phyloP scores from a whole-genome alignment of 2,329 filamentous ascomycete genomes.

The Penicillium oxalicum region DNA sequence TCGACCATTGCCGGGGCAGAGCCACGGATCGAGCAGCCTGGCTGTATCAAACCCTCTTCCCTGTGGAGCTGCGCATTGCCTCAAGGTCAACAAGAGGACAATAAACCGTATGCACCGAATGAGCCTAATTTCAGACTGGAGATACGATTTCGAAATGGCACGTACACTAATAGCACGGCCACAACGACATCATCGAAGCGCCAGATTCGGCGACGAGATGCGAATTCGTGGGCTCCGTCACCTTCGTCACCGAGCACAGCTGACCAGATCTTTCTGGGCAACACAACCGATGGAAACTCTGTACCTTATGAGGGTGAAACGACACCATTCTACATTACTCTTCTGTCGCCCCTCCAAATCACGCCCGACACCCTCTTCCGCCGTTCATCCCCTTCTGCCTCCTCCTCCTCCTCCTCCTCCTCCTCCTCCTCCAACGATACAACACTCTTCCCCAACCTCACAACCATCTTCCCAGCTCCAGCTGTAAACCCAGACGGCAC shows the following conservation, averaged over 20 bases:
- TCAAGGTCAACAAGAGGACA: slow-evolving; percentile 64
- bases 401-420: slow-evolving; percentile 1
- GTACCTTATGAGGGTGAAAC: slow-evolving; percentile 73
- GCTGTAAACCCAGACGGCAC: slow-evolving; percentile 61
- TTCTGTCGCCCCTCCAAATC: slow-evolving; percentile 46
- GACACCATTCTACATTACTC: slow-evolving; percentile 81
- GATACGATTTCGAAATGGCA: slow-evolving; percentile 57
- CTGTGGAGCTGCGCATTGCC: slow-evolving; percentile 84
- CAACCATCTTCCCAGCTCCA: slow-evolving; percentile 58
- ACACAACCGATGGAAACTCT: slow-evolving; percentile 71
- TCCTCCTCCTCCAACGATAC: slow-evolving; percentile 9
- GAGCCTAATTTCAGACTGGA: slow-evolving; percentile 76
- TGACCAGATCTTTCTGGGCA: slow-evolving; percentile 76
- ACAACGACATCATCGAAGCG: slow-evolving; percentile 35
- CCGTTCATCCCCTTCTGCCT: slow-evolving; percentile 18
- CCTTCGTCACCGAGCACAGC: slow-evolving; percentile 48
- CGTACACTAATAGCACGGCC: slow-evolving; percentile 57
- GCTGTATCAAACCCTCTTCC: slow-evolving; percentile 65
- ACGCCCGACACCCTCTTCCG: slow-evolving; percentile 38
- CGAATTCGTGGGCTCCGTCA: slow-evolving; percentile 37
- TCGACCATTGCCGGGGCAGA: slow-evolving; percentile 71
- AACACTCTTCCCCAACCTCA: slow-evolving; percentile 41
- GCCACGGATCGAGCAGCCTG: slow-evolving; percentile 56
- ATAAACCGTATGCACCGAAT: slow-evolving; percentile 57
- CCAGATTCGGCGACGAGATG: slow-evolving; percentile 23